Percentiles rank a stretch among this genome's conserved stretches.
These are phyloP conservation scores for Pseudonitzschia pungens DNA, from an alignment of 108 stramenopile species.

Conservation along the genomic window DNA sequence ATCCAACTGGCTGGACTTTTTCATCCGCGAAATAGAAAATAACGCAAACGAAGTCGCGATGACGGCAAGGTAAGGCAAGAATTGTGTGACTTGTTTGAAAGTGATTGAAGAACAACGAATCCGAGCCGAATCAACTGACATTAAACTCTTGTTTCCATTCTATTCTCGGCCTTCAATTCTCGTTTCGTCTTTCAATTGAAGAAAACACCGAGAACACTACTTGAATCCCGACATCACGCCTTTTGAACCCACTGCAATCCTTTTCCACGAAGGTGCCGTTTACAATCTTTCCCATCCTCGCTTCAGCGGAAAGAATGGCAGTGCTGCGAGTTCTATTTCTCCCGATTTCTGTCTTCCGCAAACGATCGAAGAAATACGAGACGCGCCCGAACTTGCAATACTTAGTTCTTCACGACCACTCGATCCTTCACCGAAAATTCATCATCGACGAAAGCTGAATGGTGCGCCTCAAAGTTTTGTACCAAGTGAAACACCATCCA, in stretches of 20 bases:
- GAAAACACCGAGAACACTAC: background rate
- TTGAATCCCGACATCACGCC: too few relatives aligned
- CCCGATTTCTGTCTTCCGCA: background rate
- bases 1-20: slow-evolving; percentile 64
- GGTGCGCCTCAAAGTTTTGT: background rate
- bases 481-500: background rate
- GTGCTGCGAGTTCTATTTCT: background rate
- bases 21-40: slow-evolving; percentile 30
- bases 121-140: background rate
- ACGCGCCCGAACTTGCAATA: background rate
- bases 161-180: background rate
- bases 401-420: background rate
- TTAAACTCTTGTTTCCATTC: background rate
- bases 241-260: background rate
- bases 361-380: background rate
- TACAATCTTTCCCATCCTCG: background rate
- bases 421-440: background rate
- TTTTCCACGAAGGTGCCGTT: background rate
- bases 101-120: background rate
- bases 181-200: background rate
- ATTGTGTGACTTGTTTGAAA: background rate
- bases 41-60: background rate
- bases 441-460: background rate
- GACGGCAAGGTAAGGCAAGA: background rate
- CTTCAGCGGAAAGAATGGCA: background rate